Base-by-base conservation (phyloP, 345 rosid genomes). In the Limnanthes douglasii region DNA sequence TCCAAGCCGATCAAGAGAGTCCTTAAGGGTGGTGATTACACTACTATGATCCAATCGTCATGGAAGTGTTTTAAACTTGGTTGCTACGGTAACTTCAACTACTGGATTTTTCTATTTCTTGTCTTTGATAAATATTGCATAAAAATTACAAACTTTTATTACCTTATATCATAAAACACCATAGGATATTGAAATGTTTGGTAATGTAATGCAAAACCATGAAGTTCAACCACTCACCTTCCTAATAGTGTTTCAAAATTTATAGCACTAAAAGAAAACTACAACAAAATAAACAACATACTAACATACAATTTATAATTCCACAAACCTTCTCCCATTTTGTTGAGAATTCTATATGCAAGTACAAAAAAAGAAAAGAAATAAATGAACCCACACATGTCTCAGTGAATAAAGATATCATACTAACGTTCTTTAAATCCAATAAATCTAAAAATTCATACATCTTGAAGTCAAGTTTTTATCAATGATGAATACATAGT, bases 21-120 rank as follows among this genome's bases (percentile, higher is more conserved):
- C 82, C 59, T 79, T 84, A 11, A 90, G 82, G 12, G 98, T 84
- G 21, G 44, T 14, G 29, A 90, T 38, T 36, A 90, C 98, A 66
- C 94, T 80, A 31, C 66, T 57, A 56, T 94, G 94, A 44, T 95
- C 95, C 34, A 90, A 45, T 65, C 95, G 74, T 94, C 86, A 90
- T 8, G 98, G 95, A 54, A 90, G 57, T 32, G 95, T 95, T 7
- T 95, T 94, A 77, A 66, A 90, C 76, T 90, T 90, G 15, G 94
- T 90, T 8, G 98, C 95, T 37, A 80, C 74, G 2, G 61, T 65
- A 53, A 84, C 29, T 42, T 83, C 76, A 35, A 57, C 46, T 25
- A 53, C 73, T 0, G 82, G 82, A 42, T 74, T 47, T 32, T 42
- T 72, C 36, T 34, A 42, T 53, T 90, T 69, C 53, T 86, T 74